These are phyloP conservation scores for Nigrospora sphaerica DNA, from an alignment of 2,329 filamentous ascomycete genomes.

Conservation along the genomic window DNA sequence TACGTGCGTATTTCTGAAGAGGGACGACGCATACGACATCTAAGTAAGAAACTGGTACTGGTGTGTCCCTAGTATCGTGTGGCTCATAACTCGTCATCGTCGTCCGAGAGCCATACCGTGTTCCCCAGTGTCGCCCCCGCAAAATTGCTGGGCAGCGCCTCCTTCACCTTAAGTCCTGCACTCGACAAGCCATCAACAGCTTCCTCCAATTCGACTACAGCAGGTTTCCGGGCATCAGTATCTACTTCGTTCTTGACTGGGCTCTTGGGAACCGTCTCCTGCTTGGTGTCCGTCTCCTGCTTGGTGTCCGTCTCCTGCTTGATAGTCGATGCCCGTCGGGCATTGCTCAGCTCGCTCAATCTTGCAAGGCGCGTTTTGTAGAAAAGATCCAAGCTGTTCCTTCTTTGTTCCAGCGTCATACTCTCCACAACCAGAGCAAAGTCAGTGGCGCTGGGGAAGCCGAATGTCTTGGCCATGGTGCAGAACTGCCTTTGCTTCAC, in stretches of 20 bases:
- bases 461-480: conserved; percentile 75
- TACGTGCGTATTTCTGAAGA: too few relatives aligned
- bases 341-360: conserved; percentile 24
- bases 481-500: conserved; percentile 82
- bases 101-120: conserved; percentile 17
- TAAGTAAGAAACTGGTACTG: too few relatives aligned
- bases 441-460: conserved; percentile 67
- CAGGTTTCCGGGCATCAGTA: too few relatives aligned
- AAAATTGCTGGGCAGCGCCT: too few relatives aligned
- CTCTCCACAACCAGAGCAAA: conserved; percentile 88
- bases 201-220: too few relatives aligned
- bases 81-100: conserved; percentile 18
- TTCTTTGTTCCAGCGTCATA: conserved; percentile 78
- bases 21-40: too few relatives aligned
- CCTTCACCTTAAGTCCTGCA: too few relatives aligned
- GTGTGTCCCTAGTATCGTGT: too few relatives aligned
- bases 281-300: conserved; percentile 1
- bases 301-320: conserved; percentile 1
- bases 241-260: neutral
- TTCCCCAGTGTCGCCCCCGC: too few relatives aligned
- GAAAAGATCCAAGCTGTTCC: conserved; percentile 72
- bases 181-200: too few relatives aligned
- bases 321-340: conserved; percentile 8
- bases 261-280: neutral
- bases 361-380: conserved; percentile 61